These are phyloP conservation scores for Didymosphaeria variabile DNA, from an alignment of 2,329 filamentous ascomycete genomes.

Conservation along the genomic window DNA sequence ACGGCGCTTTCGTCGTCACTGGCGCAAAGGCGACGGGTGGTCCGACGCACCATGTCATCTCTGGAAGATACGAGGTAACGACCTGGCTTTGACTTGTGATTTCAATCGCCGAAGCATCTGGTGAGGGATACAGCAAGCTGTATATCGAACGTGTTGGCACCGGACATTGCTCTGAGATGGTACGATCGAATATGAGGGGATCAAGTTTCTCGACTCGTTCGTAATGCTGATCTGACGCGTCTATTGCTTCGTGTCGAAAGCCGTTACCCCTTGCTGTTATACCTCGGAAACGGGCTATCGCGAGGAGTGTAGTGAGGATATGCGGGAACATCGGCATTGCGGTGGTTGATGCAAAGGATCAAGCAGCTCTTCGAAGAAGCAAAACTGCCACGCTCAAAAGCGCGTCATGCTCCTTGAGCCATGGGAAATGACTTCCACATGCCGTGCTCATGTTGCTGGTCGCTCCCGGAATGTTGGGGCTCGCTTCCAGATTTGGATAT, in stretches of 20 bases:
- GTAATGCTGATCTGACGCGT: slow-evolving; percentile 21
- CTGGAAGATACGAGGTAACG: slow-evolving; percentile 53
- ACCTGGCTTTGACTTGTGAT: slow-evolving; percentile 55
- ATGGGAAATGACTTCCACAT: slow-evolving; percentile 10
- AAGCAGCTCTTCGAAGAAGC: neutral
- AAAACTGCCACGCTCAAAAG: neutral
- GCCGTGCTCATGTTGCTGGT: slow-evolving; percentile 11
- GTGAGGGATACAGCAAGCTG: slow-evolving; percentile 54
- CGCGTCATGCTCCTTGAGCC: neutral
- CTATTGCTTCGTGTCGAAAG: slow-evolving; percentile 27
- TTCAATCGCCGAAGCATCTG: slow-evolving; percentile 52
- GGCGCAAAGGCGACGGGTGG: slow-evolving; percentile 48
- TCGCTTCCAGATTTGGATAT: slow-evolving; percentile 2
- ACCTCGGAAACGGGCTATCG: slow-evolving; percentile 16
- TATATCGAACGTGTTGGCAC: slow-evolving; percentile 33
- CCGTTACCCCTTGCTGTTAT: slow-evolving; percentile 22
- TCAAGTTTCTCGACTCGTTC: slow-evolving; percentile 12
- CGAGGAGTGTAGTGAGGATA: slow-evolving; percentile 17
- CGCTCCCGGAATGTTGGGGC: slow-evolving; percentile 16
- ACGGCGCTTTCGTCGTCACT: slow-evolving; percentile 44
- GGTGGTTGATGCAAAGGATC: neutral
- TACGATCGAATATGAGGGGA: slow-evolving; percentile 21
- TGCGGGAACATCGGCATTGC: slow-evolving; percentile 21
- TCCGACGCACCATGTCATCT: slow-evolving; percentile 54
- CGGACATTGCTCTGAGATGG: slow-evolving; percentile 28